These are phyloP conservation scores for Venustampulla echinocandica DNA, from an alignment of 495 filamentous ascomycete species.

Conservation along the genomic window DNA sequence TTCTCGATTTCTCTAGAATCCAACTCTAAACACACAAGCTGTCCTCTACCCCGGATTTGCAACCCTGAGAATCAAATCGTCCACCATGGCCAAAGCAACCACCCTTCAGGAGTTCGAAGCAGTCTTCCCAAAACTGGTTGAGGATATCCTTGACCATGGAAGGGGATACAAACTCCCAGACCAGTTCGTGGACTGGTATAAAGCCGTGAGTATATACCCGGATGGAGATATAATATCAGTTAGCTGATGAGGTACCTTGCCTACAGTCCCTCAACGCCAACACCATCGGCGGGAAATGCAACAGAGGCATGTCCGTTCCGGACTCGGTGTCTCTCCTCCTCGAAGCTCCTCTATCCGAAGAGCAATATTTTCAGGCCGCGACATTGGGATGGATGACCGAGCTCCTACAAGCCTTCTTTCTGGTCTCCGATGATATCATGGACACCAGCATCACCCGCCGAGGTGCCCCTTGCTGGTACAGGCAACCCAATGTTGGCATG, in stretches of 20 bases:
- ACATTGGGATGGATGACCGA: slow-evolving; percentile 95
- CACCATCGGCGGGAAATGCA: slow-evolving; percentile 90
- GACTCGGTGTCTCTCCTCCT: slow-evolving; percentile 80
- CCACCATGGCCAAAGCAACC: slow-evolving; percentile 54
- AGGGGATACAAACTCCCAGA: slow-evolving; percentile 72
- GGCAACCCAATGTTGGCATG: slow-evolving; percentile 75
- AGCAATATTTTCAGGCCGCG: slow-evolving; percentile 78
- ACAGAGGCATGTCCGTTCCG: slow-evolving; percentile 95
- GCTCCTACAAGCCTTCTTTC: slow-evolving; percentile 96
- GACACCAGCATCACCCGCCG: slow-evolving; percentile 88
- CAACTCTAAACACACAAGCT: too few species aligned
- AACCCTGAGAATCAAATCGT: too few species aligned
- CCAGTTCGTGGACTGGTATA: slow-evolving; percentile 79
- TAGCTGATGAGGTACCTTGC: slow-evolving; percentile 11
- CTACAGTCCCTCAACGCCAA: slow-evolving; percentile 74
- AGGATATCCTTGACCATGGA: slow-evolving; percentile 66
- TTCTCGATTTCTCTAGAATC: too few species aligned
- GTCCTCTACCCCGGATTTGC: too few species aligned
- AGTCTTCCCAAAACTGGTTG: slow-evolving; percentile 71
- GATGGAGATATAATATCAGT: slow-evolving; percentile 11
- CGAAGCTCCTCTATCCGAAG: slow-evolving; percentile 55
- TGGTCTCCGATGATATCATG: slow-evolving; percentile 99
- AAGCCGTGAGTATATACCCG: slow-evolving; percentile 49
- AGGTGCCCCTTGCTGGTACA: slow-evolving; percentile 93
- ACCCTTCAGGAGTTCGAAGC: slow-evolving; percentile 79